A percentile compares a stretch with the other conserved stretches of the same genome.
Conservation (phyloP, 2,329 filamentous ascomycete species). For the Hypoxylon sp. region DNA sequence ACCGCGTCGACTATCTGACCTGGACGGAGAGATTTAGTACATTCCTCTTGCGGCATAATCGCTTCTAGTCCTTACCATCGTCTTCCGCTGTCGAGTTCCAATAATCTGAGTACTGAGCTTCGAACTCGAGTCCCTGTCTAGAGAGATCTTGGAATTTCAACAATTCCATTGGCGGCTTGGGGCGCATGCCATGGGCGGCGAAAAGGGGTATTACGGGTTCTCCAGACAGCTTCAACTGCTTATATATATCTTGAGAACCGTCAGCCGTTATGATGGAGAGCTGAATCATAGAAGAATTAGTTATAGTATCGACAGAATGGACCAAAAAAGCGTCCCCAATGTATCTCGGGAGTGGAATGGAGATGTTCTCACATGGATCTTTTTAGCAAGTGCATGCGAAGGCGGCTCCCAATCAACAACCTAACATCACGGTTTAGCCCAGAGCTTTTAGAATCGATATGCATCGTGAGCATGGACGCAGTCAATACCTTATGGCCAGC, state of each 20-base stretch:
- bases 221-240: constrained; percentile 52
- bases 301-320: background rate
- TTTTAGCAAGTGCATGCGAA: constrained; percentile 51
- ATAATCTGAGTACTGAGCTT: constrained; percentile 69
- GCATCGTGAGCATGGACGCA: background rate
- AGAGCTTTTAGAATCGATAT: too few species aligned
- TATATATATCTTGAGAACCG: constrained; percentile 50
- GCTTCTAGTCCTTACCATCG: constrained; percentile 51
- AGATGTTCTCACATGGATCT: constrained; percentile 50
- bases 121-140: constrained; percentile 47
- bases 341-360: background rate
- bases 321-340: background rate
- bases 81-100: constrained; percentile 64
- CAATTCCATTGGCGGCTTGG: constrained; percentile 33
- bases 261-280: constrained; percentile 47
- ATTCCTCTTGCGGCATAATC: background rate
- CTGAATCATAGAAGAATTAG: constrained; percentile 2
- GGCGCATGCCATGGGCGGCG: background rate
- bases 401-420: constrained; percentile 65
- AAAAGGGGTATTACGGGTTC: constrained; percentile 58
- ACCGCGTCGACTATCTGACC: constrained; percentile 64
- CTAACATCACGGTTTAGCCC: constrained; percentile 1
- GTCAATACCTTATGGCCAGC: constrained; percentile 61
- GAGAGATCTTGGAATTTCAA: constrained; percentile 48
- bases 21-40: constrained; percentile 15